These are phyloP conservation scores for Dryadomyces quercivorus DNA, from an alignment of 2,329 filamentous ascomycete genomes.

Conservation along the genomic window DNA sequence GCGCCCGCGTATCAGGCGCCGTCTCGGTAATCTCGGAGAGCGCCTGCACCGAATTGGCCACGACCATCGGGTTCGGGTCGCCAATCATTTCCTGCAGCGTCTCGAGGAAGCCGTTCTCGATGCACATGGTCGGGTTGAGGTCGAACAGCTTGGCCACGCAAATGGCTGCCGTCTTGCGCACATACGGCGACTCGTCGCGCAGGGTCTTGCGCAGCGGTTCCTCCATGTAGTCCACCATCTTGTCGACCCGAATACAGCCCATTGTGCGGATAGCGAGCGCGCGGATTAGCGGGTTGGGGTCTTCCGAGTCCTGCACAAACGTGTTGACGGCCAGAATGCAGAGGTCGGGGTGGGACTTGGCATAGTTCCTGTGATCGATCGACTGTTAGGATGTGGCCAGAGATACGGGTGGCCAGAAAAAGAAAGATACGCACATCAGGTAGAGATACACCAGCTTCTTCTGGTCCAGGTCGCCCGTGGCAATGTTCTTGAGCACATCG, in stretches of 20 bases:
- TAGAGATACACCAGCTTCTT: constrained; percentile 99
- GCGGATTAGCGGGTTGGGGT: constrained; percentile 90
- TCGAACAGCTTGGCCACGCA: constrained; percentile 98
- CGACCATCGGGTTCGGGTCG: constrained; percentile 97
- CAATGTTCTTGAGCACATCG: constrained; percentile 97
- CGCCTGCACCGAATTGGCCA: constrained; percentile 92
- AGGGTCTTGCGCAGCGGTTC: constrained; percentile 92
- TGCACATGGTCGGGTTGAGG: constrained; percentile 78
- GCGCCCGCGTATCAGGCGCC: constrained; percentile 77
- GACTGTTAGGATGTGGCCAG: neutral
- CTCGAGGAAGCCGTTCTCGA: constrained; percentile 95
- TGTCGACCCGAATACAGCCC: constrained; percentile 96
- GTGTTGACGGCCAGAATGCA: constrained; percentile 99
- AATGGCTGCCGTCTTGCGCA: constrained; percentile 94
- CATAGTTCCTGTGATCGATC: constrained; percentile 76
- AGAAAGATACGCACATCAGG: constrained; percentile 57
- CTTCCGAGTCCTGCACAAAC: constrained; percentile 97
- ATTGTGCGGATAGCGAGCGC: constrained; percentile 94
- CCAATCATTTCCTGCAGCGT: constrained; percentile 90
- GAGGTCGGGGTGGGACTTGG: constrained; percentile 95
- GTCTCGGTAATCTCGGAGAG: constrained; percentile 83
- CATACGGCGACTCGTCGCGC: constrained; percentile 94
- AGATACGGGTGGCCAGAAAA: neutral
- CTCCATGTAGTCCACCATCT: constrained; percentile 99
- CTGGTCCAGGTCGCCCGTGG: constrained; percentile 86